These are phyloP conservation scores for Moesziomyces sp. DNA, from an alignment of 1,284 basidiomycete species.

Conservation along the genomic window DNA sequence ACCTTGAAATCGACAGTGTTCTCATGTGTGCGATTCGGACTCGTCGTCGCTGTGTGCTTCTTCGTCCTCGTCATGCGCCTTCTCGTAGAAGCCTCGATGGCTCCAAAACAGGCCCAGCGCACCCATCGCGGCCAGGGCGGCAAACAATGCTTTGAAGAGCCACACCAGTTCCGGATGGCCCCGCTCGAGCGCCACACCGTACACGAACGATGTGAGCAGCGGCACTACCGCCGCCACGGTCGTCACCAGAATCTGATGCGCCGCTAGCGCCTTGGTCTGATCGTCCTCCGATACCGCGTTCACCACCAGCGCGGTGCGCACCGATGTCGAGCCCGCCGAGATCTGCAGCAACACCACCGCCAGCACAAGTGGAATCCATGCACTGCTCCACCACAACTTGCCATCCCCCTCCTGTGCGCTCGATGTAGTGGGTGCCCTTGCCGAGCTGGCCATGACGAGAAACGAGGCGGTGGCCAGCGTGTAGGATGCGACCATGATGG, in stretches of 20 bases:
- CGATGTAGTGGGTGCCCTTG: slow-evolving; percentile 20
- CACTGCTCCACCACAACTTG: slow-evolving; percentile 28
- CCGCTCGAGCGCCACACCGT: slow-evolving; percentile 45
- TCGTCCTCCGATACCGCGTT: slow-evolving; percentile 52
- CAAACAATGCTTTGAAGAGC: slow-evolving; percentile 53
- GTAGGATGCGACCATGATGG: slow-evolving; percentile 46
- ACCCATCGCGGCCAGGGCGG: slow-evolving; percentile 32
- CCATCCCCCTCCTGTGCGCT: not conserved
- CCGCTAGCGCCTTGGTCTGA: slow-evolving; percentile 55
- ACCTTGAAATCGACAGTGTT: not conserved
- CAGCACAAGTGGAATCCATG: slow-evolving; percentile 50
- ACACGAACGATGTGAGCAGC: slow-evolving; percentile 51
- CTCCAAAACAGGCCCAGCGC: slow-evolving; percentile 45
- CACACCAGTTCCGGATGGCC: slow-evolving; percentile 54
- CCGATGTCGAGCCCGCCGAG: slow-evolving; percentile 50
- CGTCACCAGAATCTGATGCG: slow-evolving; percentile 59
- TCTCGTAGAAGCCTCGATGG: slow-evolving; percentile 45
- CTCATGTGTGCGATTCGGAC: not conserved
- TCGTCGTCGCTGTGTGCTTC: slow-evolving; percentile 12
- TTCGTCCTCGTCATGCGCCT: slow-evolving; percentile 40
- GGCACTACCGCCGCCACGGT: slow-evolving; percentile 53
- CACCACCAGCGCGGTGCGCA: slow-evolving; percentile 56
- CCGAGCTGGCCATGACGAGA: slow-evolving; percentile 40
- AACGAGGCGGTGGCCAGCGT: slow-evolving; percentile 27
- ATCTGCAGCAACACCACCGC: slow-evolving; percentile 52